phyloP scores from a whole-genome alignment of 148 eudicot genomes.

The Arbutus unedo region DNA sequence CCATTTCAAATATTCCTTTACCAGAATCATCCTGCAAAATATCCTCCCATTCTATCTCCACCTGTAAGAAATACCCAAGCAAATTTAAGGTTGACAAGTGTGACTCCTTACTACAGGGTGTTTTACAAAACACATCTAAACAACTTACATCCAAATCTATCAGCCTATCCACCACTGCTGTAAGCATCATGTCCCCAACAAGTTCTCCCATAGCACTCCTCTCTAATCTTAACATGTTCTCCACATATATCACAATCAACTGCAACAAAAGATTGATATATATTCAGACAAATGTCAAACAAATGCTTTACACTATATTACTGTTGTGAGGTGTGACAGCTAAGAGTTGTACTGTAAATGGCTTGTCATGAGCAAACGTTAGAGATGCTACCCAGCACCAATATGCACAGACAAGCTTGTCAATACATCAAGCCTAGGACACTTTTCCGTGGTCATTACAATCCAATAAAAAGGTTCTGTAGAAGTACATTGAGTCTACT shows the following conservation, averaged over 20 bases:
- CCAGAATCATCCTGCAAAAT: slow-evolving; percentile 63
- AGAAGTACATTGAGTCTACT: not conserved
- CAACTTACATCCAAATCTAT: slow-evolving; percentile 88
- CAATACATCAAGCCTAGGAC: not conserved
- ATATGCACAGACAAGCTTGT: not conserved
- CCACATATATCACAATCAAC: slow-evolving; percentile 58
- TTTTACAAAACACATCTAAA: not conserved
- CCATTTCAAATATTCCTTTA: slow-evolving; percentile 91
- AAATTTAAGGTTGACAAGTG: not conserved
- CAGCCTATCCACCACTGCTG: slow-evolving; percentile 67
- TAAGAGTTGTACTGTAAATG: not conserved
- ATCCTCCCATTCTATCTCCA: slow-evolving; percentile 78
- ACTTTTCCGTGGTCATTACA: not conserved
- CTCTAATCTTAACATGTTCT: slow-evolving; percentile 84
- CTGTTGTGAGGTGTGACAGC: not conserved
- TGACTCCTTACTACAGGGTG: not conserved
- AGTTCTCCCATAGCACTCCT: slow-evolving; percentile 70
- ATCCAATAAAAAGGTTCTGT: not conserved
- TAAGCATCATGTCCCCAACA: slow-evolving; percentile 62
- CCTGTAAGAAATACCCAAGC: slow-evolving; percentile 39
- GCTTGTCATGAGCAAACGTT: not conserved
- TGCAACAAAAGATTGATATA: slow-evolving; percentile 29
- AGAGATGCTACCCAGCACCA: not conserved
- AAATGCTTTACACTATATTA: not conserved
- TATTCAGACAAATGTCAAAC: not conserved